Evolutionary conservation across 148 eudicot species (phyloP).

Genomic region (Rhododendron mucronatum): DNA sequence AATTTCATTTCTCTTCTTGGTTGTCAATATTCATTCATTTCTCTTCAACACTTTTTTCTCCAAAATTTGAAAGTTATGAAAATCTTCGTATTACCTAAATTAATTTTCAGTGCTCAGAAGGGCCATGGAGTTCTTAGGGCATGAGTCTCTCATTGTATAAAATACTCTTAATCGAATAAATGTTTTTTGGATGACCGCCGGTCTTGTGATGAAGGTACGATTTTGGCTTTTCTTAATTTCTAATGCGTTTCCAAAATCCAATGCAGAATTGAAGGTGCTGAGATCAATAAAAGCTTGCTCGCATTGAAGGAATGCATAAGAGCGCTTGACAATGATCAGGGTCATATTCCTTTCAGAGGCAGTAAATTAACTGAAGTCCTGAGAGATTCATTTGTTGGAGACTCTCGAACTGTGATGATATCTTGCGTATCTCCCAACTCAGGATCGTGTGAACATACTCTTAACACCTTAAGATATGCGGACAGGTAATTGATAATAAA

Average conservation of each 20-base stretch:
- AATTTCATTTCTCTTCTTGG: background rate
- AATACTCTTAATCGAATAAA: background rate
- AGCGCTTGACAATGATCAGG: conserved; percentile 97
- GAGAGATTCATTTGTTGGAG: conserved; percentile 96
- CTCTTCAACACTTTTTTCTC: background rate
- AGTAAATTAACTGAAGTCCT: conserved; percentile 97
- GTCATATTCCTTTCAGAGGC: conserved; percentile 95
- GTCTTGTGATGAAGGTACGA: background rate
- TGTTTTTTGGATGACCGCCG: background rate
- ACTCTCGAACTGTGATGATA: conserved; percentile 96
- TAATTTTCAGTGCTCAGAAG: background rate
- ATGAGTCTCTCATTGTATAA: background rate
- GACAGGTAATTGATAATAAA: conserved; percentile 53
- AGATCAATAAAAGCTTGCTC: conserved; percentile 96
- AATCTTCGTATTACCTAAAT: background rate
- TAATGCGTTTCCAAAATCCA: background rate
- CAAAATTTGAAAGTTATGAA: background rate
- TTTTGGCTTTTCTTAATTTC: background rate
- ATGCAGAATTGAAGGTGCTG: conserved; percentile 91
- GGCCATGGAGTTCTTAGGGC: background rate
- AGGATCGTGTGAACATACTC: conserved; percentile 96
- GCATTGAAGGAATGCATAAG: conserved; percentile 98
- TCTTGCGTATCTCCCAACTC: conserved; percentile 96
- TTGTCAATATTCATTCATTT: background rate
- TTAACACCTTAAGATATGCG: conserved; percentile 96